phyloP scores from a whole-genome alignment of 2,329 filamentous ascomycete species.

The Penicillium sp. region DNA sequence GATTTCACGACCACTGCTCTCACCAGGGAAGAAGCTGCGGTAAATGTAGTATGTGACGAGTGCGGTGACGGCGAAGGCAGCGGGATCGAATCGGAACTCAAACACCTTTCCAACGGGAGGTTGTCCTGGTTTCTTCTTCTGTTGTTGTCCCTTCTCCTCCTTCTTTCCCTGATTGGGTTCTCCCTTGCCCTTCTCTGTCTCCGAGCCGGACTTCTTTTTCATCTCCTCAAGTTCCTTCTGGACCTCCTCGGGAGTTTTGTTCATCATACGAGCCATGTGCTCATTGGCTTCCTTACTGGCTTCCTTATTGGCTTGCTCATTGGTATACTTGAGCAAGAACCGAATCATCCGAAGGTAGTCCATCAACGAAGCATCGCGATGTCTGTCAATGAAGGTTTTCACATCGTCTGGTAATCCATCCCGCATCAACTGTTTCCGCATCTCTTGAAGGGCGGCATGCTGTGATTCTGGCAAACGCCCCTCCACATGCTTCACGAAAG shows the following conservation, averaged over 20 bases:
- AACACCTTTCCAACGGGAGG: slow-evolving; percentile 37
- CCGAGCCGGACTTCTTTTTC: slow-evolving; percentile 19
- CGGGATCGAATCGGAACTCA: slow-evolving; percentile 55
- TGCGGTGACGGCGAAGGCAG: slow-evolving; percentile 57
- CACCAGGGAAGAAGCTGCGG: slow-evolving; percentile 64
- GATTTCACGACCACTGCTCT: slow-evolving; percentile 71
- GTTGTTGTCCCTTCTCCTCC: slow-evolving; percentile 23
- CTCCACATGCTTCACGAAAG: slow-evolving; percentile 57
- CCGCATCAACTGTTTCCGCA: slow-evolving; percentile 63
- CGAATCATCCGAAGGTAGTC: slow-evolving; percentile 62
- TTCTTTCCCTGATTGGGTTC: slow-evolving; percentile 22
- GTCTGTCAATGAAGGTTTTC: slow-evolving; percentile 61
- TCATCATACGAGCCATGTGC: slow-evolving; percentile 8
- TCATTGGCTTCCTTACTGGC: slow-evolving; percentile 31
- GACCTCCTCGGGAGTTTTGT: slow-evolving; percentile 17
- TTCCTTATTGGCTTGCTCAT: slow-evolving; percentile 41
- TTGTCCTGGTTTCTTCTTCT: slow-evolving; percentile 24
- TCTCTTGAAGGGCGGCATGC: slow-evolving; percentile 58
- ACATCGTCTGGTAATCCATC: slow-evolving; percentile 71
- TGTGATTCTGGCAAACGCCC: slow-evolving; percentile 63
- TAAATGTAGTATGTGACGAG: slow-evolving; percentile 65
- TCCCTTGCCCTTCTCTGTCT: slow-evolving; percentile 20
- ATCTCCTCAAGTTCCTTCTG: slow-evolving; percentile 27
- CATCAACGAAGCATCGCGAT: slow-evolving; percentile 53
- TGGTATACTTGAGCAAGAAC: slow-evolving; percentile 58